phyloP scores from a whole-genome alignment of 2,329 filamentous ascomycete genomes.

The Macrophomina tecta region DNA sequence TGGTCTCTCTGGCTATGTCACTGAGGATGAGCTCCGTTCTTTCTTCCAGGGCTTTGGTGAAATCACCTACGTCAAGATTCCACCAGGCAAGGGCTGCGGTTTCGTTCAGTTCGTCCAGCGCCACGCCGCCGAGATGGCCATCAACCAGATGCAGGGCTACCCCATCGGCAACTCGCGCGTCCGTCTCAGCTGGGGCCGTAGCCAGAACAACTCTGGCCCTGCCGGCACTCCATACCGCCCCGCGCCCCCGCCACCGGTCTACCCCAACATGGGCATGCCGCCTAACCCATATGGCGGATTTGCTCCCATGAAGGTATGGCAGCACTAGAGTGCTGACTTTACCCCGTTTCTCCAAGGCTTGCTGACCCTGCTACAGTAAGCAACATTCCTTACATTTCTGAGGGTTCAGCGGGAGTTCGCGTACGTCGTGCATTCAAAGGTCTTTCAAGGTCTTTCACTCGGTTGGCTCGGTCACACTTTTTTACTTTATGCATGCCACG shows the following conservation, averaged over 20 bases:
- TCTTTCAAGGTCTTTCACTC: slow-evolving; percentile 30
- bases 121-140: slow-evolving; percentile 98
- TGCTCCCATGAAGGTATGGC: slow-evolving; percentile 68
- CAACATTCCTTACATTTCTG: slow-evolving; percentile 33
- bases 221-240: slow-evolving; percentile 97
- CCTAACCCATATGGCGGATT: slow-evolving; percentile 70
- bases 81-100: slow-evolving; percentile 96
- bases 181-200: slow-evolving; percentile 95
- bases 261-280: slow-evolving; percentile 72
- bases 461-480: slow-evolving; percentile 32
- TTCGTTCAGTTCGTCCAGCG: slow-evolving; percentile 99
- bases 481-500: slow-evolving; percentile 29
- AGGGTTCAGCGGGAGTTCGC: slow-evolving; percentile 29
- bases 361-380: slow-evolving; percentile 29
- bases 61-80: slow-evolving; percentile 99
- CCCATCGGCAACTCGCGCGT: slow-evolving; percentile 98
- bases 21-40: slow-evolving; percentile 97
- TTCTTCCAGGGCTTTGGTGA: slow-evolving; percentile 99
- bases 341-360: slow-evolving; percentile 16
- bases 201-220: slow-evolving; percentile 97
- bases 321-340: slow-evolving; percentile 24
- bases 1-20: slow-evolving; percentile 95
- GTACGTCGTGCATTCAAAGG: slow-evolving; percentile 30
- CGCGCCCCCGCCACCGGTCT: slow-evolving; percentile 80
- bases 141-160: slow-evolving; percentile 99